Conservation (phyloP, 2,329 filamentous ascomycete genomes). For the Byssothecium circinans region DNA sequence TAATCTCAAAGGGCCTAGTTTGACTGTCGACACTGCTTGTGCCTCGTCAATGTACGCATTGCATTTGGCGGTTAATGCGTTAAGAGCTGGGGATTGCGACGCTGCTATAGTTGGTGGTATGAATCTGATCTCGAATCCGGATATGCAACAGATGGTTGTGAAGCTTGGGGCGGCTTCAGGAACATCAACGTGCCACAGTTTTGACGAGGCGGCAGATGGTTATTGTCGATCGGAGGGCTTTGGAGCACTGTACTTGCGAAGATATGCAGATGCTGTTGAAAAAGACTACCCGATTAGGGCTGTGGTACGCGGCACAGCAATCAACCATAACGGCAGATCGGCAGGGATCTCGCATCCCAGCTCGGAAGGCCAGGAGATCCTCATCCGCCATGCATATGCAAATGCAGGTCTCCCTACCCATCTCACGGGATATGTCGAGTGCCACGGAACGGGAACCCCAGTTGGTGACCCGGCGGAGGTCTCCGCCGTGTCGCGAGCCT, state of each 20-base stretch:
- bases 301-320: slow-evolving; percentile 16
- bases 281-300: slow-evolving; percentile 17
- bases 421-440: slow-evolving; percentile 21
- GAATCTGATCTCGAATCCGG: slow-evolving; percentile 21
- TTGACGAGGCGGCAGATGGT: slow-evolving; percentile 26
- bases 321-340: slow-evolving; percentile 19
- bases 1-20: slow-evolving; percentile 30
- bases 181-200: slow-evolving; percentile 20
- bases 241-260: slow-evolving; percentile 20
- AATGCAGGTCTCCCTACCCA: slow-evolving; percentile 9
- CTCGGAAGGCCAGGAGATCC: slow-evolving; percentile 12
- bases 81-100: slow-evolving; percentile 25
- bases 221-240: slow-evolving; percentile 27
- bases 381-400: slow-evolving; percentile 24
- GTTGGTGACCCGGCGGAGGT: slow-evolving; percentile 34
- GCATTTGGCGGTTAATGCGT: slow-evolving; percentile 20
- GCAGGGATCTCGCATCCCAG: slow-evolving; percentile 23
- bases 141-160: slow-evolving; percentile 8
- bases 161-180: slow-evolving; percentile 25
- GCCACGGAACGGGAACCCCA: slow-evolving; percentile 33
- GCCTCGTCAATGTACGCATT: slow-evolving; percentile 27
- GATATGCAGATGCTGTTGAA: slow-evolving; percentile 4
- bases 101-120: slow-evolving; percentile 20
- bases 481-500: slow-evolving; percentile 13
- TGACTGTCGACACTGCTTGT: slow-evolving; percentile 30